phyloP scores from a whole-genome alignment of 2,329 filamentous ascomycete genomes.

The Dothistroma septosporum region DNA sequence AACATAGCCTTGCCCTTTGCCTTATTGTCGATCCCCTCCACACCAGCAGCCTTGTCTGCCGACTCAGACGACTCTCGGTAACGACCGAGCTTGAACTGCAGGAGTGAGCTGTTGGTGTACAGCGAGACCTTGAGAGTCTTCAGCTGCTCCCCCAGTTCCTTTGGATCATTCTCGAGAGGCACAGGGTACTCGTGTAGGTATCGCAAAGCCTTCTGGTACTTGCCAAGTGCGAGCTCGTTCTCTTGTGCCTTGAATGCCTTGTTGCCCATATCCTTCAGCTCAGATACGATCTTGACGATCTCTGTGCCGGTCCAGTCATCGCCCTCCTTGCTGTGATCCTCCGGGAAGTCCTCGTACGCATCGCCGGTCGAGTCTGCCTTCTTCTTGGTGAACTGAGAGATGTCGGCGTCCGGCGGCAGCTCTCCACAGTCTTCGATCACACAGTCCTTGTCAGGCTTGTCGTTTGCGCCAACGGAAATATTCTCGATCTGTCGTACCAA shows the following conservation, averaged over 20 bases:
- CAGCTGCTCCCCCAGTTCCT: slow-evolving; percentile 63
- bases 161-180: slow-evolving; percentile 62
- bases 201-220: slow-evolving; percentile 90
- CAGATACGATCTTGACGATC: slow-evolving; percentile 72
- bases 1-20: slow-evolving; percentile 89
- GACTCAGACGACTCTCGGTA: slow-evolving; percentile 67
- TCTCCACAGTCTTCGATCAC: slow-evolving; percentile 80
- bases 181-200: slow-evolving; percentile 84
- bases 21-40: slow-evolving; percentile 59
- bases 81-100: slow-evolving; percentile 73
- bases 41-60: slow-evolving; percentile 69
- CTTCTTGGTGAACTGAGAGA: slow-evolving; percentile 63
- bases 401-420: slow-evolving; percentile 65
- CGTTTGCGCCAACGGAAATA: slow-evolving; percentile 64
- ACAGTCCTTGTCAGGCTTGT: slow-evolving; percentile 73
- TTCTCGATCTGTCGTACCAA: slow-evolving; percentile 88
- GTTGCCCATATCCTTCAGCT: slow-evolving; percentile 90
- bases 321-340: slow-evolving; percentile 61
- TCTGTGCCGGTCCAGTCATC: slow-evolving; percentile 62
- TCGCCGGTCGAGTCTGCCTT: slow-evolving; percentile 78
- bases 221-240: slow-evolving; percentile 67
- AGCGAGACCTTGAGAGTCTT: slow-evolving; percentile 75
- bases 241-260: slow-evolving; percentile 82
- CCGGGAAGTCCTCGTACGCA: slow-evolving; percentile 90
- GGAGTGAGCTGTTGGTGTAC: slow-evolving; percentile 81